phyloP scores from a whole-genome alignment of 1,284 basidiomycete genomes.

The Trametes versicolor region DNA sequence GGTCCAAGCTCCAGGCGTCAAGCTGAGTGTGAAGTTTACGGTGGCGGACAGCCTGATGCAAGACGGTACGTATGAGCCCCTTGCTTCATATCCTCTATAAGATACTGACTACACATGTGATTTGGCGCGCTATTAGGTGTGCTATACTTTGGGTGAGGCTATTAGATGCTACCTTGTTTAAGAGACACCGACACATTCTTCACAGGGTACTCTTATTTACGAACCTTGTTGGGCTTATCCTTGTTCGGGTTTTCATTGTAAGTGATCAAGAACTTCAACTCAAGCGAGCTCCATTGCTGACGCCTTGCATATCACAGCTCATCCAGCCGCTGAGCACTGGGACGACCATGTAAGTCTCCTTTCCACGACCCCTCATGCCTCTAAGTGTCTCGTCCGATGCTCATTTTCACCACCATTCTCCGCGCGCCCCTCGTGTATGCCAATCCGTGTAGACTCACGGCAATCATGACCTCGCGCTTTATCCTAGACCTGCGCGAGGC shows the following conservation, averaged over 20 bases:
- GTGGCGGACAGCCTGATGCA: background rate
- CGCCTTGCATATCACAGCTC: background rate
- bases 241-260: background rate
- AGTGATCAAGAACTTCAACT: background rate
- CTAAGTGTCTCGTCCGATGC: no score
- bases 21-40: background rate
- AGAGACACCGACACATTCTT: background rate
- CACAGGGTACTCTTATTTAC: background rate
- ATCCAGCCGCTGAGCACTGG: slow-evolving; percentile 21
- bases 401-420: no score
- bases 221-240: background rate
- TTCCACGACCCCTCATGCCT: background rate
- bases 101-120: no score
- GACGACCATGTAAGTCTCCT: slow-evolving; percentile 13
- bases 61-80: background rate
- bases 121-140: background rate
- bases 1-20: background rate
- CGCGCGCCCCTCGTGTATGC: no score
- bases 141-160: background rate
- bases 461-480: slow-evolving; percentile 26
- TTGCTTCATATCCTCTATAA: background rate
- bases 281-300: background rate
- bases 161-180: no score
- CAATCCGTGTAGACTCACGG: slow-evolving; percentile 4
- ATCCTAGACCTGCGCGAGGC: slow-evolving; percentile 22